Base-by-base conservation (phyloP, 176 grass and related monocot genomes). In the Lolium multiflorum region DNA sequence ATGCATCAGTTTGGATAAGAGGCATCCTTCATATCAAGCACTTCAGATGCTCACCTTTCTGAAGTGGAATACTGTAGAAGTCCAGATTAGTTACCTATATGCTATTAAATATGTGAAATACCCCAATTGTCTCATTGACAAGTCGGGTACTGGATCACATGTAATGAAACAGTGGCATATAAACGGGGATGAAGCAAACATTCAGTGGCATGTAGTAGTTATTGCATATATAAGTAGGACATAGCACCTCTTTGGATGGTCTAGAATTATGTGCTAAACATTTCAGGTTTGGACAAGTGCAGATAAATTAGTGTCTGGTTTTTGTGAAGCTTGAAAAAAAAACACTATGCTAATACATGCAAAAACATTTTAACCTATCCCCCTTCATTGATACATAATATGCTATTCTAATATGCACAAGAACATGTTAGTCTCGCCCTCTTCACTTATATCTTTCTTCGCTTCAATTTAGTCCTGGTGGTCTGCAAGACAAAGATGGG, bases 401-500 rank as follows among this genome's bases (percentile, higher is more conserved):
- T 52, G 50, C 13, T 13, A 10, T 3, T 21, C 21, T 43, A 52
- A 76, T 8, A 44, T 10, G 50, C 4, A 55, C 4, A 48, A 48
- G 54, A 72, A 14, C 79, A 63, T 37, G n/a, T 14, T 6, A 5
- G 39, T 48, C 50, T 52, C 12, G 50, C 50, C 50, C 2, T 54
- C 10, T 37, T 49, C 54, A 3, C 25, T 60, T 20, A 14, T 74
- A 10, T 4, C 74, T 59, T 85, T 26, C 75, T 81, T 26, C 6
- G 9, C 60, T 81, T 61, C 37, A 85, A 76, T 82, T 75, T 81
- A 97, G 95, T 75, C 81, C 91, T 71, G 95, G 92, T 90, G 95
- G 95, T 35, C 82, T 97, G 31, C 92, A 82, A 77, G 95, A 97
- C 81, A 91, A 97, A 84, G 95, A 94, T 31, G 89, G 91, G 5